Evolutionary conservation across 2,329 filamentous ascomycete genomes (phyloP), one percentile per base, ranked within the genome.

Genomic region (Anthostomella pinea): DNA sequence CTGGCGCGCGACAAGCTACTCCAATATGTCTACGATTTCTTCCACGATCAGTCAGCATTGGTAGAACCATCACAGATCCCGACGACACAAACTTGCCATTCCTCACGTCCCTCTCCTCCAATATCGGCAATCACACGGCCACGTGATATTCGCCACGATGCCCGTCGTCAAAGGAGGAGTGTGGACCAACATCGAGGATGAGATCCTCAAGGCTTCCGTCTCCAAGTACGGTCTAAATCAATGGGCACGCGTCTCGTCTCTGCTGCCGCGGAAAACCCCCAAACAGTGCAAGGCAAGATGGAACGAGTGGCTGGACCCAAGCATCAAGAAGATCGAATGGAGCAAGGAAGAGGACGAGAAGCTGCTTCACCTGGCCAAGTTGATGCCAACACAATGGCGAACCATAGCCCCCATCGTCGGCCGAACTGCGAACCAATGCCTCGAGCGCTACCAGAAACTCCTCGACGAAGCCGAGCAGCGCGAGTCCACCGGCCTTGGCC

Each of bases 261-360:
- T 98, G 49, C 83, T 98, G 50, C 91, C 91, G 61, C 87, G 94
- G 58, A 98, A 98, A 67, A 97, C 93, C 20, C 83, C 93, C 33
- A 98, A 98, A 70, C 93, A 98, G 70, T 98, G 93, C 80, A 98
- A 98, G 70, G 91, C 93, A 43, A 79, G 93, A 69, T 98, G 93
- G 93, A 82, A 84, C 62, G 91, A 98, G 76, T 98, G 93, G 91
- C 79, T 98, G 51, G 93, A 98, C 60, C 93, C 93, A 14, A 87
- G 87, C 60, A 97, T 98, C 70, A 87, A 91, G 59, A 98, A 98
- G 73, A 93, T 95, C 53, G 93, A 98, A 69, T 98, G 93, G 91
- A 95, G 88, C 61, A 87, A 93, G 59, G 93, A 98, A 66, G 93
- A 98, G 64, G 93, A 98, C 63, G 93, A 98, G 72, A 96, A 95